These are phyloP conservation scores for Cydonia oblonga DNA, from an alignment of 331 rosid species.

Conservation along the genomic window DNA sequence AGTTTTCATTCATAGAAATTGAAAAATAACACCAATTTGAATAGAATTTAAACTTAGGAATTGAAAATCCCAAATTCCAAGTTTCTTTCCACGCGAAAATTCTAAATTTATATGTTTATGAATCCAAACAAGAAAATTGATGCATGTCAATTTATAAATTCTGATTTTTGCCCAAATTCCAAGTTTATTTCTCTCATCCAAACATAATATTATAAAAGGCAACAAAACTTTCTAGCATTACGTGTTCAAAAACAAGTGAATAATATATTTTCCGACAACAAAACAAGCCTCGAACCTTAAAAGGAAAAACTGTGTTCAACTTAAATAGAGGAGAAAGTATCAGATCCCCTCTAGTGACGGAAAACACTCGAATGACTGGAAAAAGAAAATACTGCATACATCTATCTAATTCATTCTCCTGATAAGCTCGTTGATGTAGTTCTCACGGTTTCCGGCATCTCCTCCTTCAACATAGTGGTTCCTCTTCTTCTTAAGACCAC, in stretches of 20 bases:
- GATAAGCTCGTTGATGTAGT: constrained; percentile 76
- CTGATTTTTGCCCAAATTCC: no score
- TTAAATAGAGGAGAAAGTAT: background rate
- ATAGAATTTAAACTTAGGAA: no score
- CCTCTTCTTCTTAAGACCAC: constrained; percentile 86
- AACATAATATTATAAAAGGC: background rate
- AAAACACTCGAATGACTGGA: background rate
- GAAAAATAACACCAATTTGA: no score
- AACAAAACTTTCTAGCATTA: constrained; percentile 12
- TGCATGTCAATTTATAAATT: no score
- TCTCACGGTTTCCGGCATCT: constrained; percentile 84
- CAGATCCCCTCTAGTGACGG: background rate
- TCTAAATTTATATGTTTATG: no score
- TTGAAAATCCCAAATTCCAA: no score
- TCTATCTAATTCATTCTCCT: constrained; percentile 79
- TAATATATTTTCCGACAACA: background rate
- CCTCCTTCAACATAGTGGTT: constrained; percentile 93
- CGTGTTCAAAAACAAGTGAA: background rate
- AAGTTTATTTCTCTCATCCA: no score
- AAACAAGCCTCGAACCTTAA: background rate
- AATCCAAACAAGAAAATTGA: no score
- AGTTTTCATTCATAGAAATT: no score
- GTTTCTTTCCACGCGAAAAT: no score
- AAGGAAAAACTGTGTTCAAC: background rate
- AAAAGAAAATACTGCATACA: background rate